Evolutionary conservation across 768 basidiomycete genomes (phyloP), one percentile per base, ranked within the genome.

Genomic region (Albatrellus ellisii): DNA sequence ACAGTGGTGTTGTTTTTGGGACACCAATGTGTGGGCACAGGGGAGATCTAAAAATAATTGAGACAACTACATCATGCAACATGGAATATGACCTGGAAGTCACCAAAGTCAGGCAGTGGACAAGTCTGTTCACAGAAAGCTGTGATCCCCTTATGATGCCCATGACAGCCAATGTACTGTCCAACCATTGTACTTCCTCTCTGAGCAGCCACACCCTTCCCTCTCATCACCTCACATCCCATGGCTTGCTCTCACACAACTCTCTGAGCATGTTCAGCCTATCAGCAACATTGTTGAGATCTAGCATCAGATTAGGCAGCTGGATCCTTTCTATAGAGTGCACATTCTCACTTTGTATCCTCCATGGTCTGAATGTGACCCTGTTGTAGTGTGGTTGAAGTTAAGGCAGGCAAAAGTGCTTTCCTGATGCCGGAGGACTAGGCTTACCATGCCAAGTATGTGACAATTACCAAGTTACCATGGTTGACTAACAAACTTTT

Each of bases 61-160:
- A 34, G 32, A 29, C 24, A 3, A 17, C 24, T 26, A 42, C 28
- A 36, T 31, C 25, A 20, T 25, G n/a, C n/a, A n/a, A 17, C 39
- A 18, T 11, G n/a, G 28, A 14, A 10, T 29, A 40, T 29, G 34
- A 38, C 67, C 57, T 81, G 81, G 62, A 78, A 92, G 62, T 99
- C 94, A 0, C 91, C 94, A 56, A 69, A 75, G 52, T 80, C 78
- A 5, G 89, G 87, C 3, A 99, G 60, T 98, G 92, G 0, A 97
- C 68, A 36, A 97, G 66, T 27, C 92, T 65, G 55, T 95, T 81
- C 9, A 84, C 80, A 26, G 80, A 86, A 27, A 97, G 58, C 20
- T 72, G 56, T 7, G 70, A 62, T 2, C 94, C 94, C n/a, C 94
- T 69, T 12, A 94, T 73, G 35, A 85, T 70, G 14, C 94, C 94